A percentile compares a stretch with the other conserved stretches of the same genome.
Evolutionary conservation across 2,329 filamentous ascomycete species (phyloP).

Genomic region (Fusarium gaditjirri): DNA sequence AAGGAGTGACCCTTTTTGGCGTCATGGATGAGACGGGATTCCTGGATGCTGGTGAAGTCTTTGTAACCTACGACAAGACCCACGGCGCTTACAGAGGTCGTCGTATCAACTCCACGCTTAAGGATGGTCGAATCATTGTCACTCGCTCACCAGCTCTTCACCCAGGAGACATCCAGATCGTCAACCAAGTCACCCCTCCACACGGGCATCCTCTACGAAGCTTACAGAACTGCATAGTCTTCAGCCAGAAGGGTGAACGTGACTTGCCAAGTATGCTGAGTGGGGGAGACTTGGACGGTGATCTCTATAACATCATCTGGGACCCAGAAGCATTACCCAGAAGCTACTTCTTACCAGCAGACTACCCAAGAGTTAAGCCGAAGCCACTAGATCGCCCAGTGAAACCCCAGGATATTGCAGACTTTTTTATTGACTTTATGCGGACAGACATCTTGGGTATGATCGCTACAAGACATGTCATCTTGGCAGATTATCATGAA

Average conservation of each 20-base stretch:
- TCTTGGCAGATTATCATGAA: slow-evolving; percentile 68
- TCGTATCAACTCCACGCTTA: slow-evolving; percentile 46
- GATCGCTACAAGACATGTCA: slow-evolving; percentile 72
- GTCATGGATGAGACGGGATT: slow-evolving; percentile 84
- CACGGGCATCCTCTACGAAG: slow-evolving; percentile 66
- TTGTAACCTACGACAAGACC: slow-evolving; percentile 65
- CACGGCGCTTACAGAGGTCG: slow-evolving; percentile 32
- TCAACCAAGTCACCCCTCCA: slow-evolving; percentile 69
- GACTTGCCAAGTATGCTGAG: slow-evolving; percentile 83
- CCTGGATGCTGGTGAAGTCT: slow-evolving; percentile 75
- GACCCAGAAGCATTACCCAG: slow-evolving; percentile 63
- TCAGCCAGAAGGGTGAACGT: slow-evolving; percentile 75
- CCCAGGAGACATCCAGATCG: slow-evolving; percentile 81
- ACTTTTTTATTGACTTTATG: slow-evolving; percentile 86
- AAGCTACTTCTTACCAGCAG: slow-evolving; percentile 65
- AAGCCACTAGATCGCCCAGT: slow-evolving; percentile 71
- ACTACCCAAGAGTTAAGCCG: slow-evolving; percentile 72
- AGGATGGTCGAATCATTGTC: slow-evolving; percentile 65
- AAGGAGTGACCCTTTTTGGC: slow-evolving; percentile 82
- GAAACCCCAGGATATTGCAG: slow-evolving; percentile 72
- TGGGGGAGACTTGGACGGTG: slow-evolving; percentile 86
- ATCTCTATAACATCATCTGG: slow-evolving; percentile 84
- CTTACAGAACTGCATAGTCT: slow-evolving; percentile 80
- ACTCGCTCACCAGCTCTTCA: slow-evolving; percentile 85
- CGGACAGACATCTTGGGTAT: slow-evolving; percentile 71